These are phyloP conservation scores for Allium sativum DNA, from an alignment of 106 monocot species.

Conservation along the genomic window DNA sequence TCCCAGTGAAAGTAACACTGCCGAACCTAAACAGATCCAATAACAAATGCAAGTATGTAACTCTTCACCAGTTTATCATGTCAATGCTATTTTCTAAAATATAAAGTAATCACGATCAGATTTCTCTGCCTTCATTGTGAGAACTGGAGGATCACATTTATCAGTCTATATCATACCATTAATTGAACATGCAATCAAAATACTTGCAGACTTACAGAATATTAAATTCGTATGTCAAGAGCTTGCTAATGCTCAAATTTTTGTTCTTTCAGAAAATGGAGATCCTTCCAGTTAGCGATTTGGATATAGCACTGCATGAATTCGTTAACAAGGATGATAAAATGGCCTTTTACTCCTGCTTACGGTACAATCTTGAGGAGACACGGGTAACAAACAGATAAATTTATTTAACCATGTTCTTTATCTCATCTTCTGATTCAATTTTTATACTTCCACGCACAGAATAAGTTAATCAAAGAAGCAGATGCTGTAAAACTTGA, in stretches of 20 bases:
- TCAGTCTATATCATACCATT: no score
- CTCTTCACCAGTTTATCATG: no score
- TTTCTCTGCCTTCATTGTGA: no score
- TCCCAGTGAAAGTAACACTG: no score
- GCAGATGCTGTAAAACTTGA: constrained; percentile 53
- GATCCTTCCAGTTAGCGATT: constrained; percentile 96
- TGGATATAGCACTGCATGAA: constrained; percentile 95
- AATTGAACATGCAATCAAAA: no score
- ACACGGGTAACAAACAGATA: constrained; percentile 46
- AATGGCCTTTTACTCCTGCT: constrained; percentile 83
- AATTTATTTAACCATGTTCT: neutral
- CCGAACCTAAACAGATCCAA: no score
- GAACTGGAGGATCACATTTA: no score
- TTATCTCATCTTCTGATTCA: neutral
- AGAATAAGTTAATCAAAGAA: constrained; percentile 81
- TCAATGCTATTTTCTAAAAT: no score
- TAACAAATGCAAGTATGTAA: no score
- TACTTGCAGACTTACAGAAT: no score
- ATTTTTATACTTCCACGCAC: constrained; percentile 8
- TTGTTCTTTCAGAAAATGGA: constrained; percentile 80
- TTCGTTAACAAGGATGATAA: constrained; percentile 99
- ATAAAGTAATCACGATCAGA: no score
- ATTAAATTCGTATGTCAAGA: neutral
- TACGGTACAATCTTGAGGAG: constrained; percentile 90
- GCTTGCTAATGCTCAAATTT: neutral